Evolutionary conservation across 345 rosid species (phyloP).

Genomic region (Eucalyptus pumila): DNA sequence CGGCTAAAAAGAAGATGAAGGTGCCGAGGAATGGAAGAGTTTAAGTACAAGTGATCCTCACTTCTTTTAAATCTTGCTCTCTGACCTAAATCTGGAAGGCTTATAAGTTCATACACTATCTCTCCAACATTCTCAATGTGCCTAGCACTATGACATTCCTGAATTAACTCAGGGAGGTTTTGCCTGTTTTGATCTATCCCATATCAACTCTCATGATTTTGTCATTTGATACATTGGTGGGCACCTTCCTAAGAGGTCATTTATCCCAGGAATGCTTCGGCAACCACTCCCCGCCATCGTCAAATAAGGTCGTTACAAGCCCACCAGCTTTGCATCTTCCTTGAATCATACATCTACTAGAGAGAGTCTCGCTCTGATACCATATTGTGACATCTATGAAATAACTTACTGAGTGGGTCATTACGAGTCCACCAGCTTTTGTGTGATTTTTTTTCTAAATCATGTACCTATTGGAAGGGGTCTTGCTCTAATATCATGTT

Average conservation of each 20-base stretch:
- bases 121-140: background rate
- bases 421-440: accelerated
- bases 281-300: accelerated
- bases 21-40: background rate
- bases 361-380: accelerated
- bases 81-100: background rate
- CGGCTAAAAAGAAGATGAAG: background rate
- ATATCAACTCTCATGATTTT: too few relatives aligned
- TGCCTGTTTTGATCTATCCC: too few relatives aligned
- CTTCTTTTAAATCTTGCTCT: background rate
- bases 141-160: background rate
- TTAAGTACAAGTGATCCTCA: background rate
- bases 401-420: too few relatives aligned
- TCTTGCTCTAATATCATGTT: accelerated
- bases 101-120: background rate
- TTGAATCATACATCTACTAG: too few relatives aligned
- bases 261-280: too few relatives aligned
- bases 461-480: too few relatives aligned
- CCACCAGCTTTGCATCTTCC: too few relatives aligned
- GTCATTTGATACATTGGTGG: too few relatives aligned
- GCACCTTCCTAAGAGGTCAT: too few relatives aligned
- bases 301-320: accelerated
- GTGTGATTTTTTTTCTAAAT: accelerated
- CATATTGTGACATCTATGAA: too few relatives aligned
- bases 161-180: too few relatives aligned